phyloP scores from a whole-genome alignment of 176 grass and related monocot species.

The Pontederia crassipes region DNA sequence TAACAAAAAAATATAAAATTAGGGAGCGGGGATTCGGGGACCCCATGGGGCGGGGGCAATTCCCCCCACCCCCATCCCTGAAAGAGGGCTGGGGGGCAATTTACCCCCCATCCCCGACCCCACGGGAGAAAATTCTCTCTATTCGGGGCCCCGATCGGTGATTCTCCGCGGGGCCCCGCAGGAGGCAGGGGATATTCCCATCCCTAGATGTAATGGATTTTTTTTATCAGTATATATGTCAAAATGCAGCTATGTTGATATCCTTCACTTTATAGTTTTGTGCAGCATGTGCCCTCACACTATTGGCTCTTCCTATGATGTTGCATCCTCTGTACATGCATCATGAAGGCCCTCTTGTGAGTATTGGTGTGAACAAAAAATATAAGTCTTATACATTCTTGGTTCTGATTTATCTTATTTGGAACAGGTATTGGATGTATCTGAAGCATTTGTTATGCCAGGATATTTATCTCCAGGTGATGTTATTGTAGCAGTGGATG shows the following conservation, averaged over 20 bases:
- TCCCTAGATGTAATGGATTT: too few species aligned
- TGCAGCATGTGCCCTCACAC: slow-evolving; percentile 51
- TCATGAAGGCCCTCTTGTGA: slow-evolving; percentile 72
- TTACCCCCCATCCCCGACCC: too few species aligned
- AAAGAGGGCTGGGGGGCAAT: too few species aligned
- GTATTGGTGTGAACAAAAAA: slow-evolving; percentile 25
- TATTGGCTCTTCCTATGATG: slow-evolving; percentile 51
- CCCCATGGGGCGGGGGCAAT: too few species aligned
- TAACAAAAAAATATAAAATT: too few species aligned
- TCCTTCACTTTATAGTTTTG: slow-evolving; percentile 54
- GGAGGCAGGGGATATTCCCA: too few species aligned
- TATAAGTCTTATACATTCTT: slow-evolving; percentile 5
- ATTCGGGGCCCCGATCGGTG: too few species aligned
- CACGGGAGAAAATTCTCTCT: too few species aligned
- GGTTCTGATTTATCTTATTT: slow-evolving; percentile 18
- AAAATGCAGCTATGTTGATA: slow-evolving; percentile 20
- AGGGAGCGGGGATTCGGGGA: too few species aligned
- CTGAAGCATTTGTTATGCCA: slow-evolving; percentile 54
- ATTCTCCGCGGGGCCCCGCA: too few species aligned
- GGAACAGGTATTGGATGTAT: slow-evolving; percentile 53
- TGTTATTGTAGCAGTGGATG: slow-evolving; percentile 76
- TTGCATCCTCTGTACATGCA: slow-evolving; percentile 56
- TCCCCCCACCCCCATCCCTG: too few species aligned
- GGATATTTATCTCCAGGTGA: slow-evolving; percentile 53
- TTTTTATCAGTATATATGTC: slow-evolving; percentile 14